Conservation (phyloP, 257 asterid species). For the Nicotiana knightiana region DNA sequence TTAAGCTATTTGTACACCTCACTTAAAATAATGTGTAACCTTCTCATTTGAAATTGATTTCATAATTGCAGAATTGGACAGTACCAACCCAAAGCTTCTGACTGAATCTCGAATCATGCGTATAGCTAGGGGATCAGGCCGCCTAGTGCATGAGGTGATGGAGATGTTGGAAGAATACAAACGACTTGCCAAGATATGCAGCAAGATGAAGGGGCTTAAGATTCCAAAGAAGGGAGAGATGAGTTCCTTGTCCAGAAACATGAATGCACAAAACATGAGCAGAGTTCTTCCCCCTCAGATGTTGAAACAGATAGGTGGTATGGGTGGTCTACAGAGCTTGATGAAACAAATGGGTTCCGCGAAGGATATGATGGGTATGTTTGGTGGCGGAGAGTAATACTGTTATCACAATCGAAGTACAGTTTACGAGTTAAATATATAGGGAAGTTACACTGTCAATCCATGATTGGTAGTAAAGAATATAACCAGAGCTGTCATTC, state of each 20-base stretch:
- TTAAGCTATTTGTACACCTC: not conserved
- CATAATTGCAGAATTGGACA: constrained; percentile 68
- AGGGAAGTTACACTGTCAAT: not conserved
- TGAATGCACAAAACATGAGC: constrained; percentile 93
- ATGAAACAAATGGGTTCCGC: constrained; percentile 89
- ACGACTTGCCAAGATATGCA: constrained; percentile 80
- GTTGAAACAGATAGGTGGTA: constrained; percentile 91
- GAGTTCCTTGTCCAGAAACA: constrained; percentile 72
- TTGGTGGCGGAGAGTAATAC: constrained; percentile 57
- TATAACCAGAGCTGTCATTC: not conserved
- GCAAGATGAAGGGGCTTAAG: constrained; percentile 98
- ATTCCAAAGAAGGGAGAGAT: constrained; percentile 94
- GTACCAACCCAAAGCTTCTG: constrained; percentile 78
- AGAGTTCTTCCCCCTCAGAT: constrained; percentile 89
- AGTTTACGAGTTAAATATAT: not conserved
- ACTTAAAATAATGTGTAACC: not conserved
- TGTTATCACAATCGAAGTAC: not conserved
- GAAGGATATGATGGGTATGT: constrained; percentile 95
- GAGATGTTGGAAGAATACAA: constrained; percentile 96
- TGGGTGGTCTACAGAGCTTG: constrained; percentile 85
- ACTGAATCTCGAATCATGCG: constrained; percentile 77
- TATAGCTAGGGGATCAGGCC: constrained; percentile 89
- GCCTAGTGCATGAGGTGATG: constrained; percentile 70
- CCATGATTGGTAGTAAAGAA: not conserved
- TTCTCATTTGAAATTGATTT: not conserved